Evolutionary conservation across 129 eudicot species (phyloP).

Genomic region (Erigeron canadensis): DNA sequence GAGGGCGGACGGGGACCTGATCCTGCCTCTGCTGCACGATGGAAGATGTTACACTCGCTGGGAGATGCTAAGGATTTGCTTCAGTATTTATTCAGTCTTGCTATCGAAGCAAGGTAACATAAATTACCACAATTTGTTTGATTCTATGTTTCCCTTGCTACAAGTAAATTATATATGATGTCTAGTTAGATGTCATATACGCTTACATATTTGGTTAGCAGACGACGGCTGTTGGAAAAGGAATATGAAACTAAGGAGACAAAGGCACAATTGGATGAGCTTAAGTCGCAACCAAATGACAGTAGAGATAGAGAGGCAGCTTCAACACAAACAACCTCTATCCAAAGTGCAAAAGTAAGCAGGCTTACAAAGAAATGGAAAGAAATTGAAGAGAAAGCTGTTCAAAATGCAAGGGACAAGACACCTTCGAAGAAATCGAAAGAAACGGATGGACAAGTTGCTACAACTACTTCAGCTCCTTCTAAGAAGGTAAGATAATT

Average conservation of each 20-base stretch:
- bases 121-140: conserved; percentile 7
- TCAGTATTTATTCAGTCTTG: conserved; percentile 68
- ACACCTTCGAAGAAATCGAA: conserved; percentile 24
- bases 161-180: not conserved
- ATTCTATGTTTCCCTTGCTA: not conserved
- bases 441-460: conserved; percentile 26
- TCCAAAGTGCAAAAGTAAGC: conserved; percentile 19
- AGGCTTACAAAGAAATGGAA: conserved; percentile 31
- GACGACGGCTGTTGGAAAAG: conserved; percentile 73
- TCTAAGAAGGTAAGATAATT: conserved; percentile 17
- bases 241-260: conserved; percentile 79
- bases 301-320: conserved; percentile 18
- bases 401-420: conserved; percentile 28
- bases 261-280: conserved; percentile 68
- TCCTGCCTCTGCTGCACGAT: conserved; percentile 58
- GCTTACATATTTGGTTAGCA: conserved; percentile 28
- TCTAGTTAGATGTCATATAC: not conserved
- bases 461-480: conserved; percentile 12
- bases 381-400: conserved; percentile 31
- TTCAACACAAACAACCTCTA: conserved; percentile 25
- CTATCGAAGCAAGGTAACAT: conserved; percentile 66
- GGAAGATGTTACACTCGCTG: conserved; percentile 73
- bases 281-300: conserved; percentile 67
- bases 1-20: conserved; percentile 84
- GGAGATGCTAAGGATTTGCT: conserved; percentile 93